Base-by-base conservation (phyloP, 331 rosid genomes). In the Cydonia oblonga region DNA sequence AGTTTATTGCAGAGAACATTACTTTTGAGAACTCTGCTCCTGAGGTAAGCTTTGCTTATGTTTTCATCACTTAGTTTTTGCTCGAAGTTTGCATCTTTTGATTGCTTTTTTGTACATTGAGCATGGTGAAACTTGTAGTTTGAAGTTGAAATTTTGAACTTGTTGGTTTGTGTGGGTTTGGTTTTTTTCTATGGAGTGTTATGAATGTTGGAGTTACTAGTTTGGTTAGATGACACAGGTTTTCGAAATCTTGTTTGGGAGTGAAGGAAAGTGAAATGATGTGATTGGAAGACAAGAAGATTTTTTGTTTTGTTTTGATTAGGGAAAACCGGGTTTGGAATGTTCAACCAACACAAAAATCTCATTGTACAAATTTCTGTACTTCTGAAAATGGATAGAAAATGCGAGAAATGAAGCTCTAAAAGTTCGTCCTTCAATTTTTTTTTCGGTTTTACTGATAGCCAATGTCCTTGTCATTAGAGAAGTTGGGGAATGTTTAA, bases 1-100 rank as follows among this genome's bases (percentile, higher is more conserved):
- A n/a, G n/a, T 93, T 93, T 30, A 89, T 93, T 78, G 97, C 97
- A 65, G 95, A 90, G 85, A 93, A 93, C 59, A 85, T 93, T 65
- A 93, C 98, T 7, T 90, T 93, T 70, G 92, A 93, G 87, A 90
- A 93, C 80, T 90, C 90, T 57, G 69, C 93, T 54, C 92, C 98
- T 77, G 77, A 90, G 96, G 98, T 90, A 70, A 28, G 26, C 62
- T 66, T 56, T 71, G 26, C 4, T n/a, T 79, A 8, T 3, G n/a
- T 44, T 61, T 35, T 59, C 19, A 24, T 24, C 11, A 7, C 24
- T 29, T 62, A 18, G n/a, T 62, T 11, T 7, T 57, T 7, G 4
- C 6, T 42, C 49, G 2, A 67, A 57, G 33, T 56, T 4, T 32
- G 30, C 66, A 16, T 35, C 49, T 49, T 72, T 59, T 66, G 66